A percentile compares a stretch with the other conserved stretches of the same genome.
Evolutionary conservation across 2,329 filamentous ascomycete species (phyloP).

Genomic region (Sordariomycetes sp.): DNA sequence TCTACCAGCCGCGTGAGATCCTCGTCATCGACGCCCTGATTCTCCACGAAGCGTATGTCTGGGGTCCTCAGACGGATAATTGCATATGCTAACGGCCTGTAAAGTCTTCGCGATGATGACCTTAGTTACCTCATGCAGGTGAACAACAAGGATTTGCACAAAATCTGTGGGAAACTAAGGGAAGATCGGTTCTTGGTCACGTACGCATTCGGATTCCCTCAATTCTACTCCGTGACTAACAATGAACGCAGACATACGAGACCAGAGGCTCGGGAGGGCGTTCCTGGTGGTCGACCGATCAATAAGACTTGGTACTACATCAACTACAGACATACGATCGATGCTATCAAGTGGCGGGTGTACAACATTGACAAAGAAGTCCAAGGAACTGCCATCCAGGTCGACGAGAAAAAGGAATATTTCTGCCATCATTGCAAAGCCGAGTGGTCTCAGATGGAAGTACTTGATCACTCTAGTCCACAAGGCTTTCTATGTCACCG

Average conservation of each 20-base stretch:
- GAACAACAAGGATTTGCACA: conserved; percentile 86
- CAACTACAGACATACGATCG: conserved; percentile 87
- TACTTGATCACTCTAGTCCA: conserved; percentile 64
- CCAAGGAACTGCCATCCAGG: conserved; percentile 71
- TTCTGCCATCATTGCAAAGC: conserved; percentile 73
- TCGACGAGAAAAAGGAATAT: conserved; percentile 85
- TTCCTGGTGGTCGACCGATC: conserved; percentile 70
- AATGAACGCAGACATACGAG: conserved; percentile 39
- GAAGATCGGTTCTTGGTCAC: conserved; percentile 81
- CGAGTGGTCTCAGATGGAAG: conserved; percentile 85
- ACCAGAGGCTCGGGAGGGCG: conserved; percentile 66
- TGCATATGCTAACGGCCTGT: conserved; percentile 44
- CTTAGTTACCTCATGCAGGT: conserved; percentile 79
- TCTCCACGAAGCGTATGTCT: conserved; percentile 65
- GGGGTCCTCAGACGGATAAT: background rate
- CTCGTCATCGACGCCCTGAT: conserved; percentile 80
- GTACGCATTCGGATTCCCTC: conserved; percentile 34
- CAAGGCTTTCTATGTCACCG: conserved; percentile 75
- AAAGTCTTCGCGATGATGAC: conserved; percentile 82
- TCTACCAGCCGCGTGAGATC: conserved; percentile 79
- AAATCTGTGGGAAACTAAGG: conserved; percentile 73
- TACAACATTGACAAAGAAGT: conserved; percentile 83
- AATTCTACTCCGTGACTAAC: background rate
- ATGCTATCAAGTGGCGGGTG: conserved; percentile 91
- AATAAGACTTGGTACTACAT: conserved; percentile 96